These are phyloP conservation scores for Chenopodium suecicum DNA, from an alignment of 148 eudicot genomes.

Conservation along the genomic window DNA sequence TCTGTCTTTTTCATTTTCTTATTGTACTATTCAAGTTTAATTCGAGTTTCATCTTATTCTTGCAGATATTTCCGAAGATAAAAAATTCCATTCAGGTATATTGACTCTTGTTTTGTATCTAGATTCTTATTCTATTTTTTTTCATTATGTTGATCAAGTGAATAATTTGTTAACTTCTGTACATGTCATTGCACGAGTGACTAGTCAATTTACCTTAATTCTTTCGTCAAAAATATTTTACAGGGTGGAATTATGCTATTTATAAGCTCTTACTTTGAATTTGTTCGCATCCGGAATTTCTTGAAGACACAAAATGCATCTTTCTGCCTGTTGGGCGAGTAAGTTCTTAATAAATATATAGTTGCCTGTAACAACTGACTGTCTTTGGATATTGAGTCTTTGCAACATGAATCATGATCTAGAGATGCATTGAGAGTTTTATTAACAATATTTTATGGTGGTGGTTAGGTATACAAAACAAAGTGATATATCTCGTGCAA, in stretches of 20 bases:
- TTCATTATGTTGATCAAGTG: neutral
- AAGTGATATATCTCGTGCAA: constrained; percentile 81
- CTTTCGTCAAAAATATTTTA: constrained; percentile 17
- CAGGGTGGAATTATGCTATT: constrained; percentile 91
- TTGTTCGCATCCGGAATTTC: constrained; percentile 77
- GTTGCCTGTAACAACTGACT: neutral
- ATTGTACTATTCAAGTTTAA: neutral
- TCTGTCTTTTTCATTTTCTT: neutral
- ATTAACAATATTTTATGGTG: neutral
- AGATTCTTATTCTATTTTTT: neutral
- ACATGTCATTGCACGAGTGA: neutral
- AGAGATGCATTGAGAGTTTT: neutral
- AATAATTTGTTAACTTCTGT: neutral
- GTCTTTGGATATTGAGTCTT: neutral
- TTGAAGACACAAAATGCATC: constrained; percentile 83
- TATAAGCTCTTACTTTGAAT: constrained; percentile 78
- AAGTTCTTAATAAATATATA: constrained; percentile 27
- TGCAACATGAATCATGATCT: neutral
- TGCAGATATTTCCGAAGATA: constrained; percentile 92
- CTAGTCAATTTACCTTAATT: neutral
- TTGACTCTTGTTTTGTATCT: neutral
- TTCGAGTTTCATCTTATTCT: constrained; percentile 21
- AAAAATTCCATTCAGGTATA: constrained; percentile 88
- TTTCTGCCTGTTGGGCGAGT: constrained; percentile 89
- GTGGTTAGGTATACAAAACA: constrained; percentile 64